Base-by-base conservation (phyloP, 179 eudicot species). In the Corrigiola litoralis region DNA sequence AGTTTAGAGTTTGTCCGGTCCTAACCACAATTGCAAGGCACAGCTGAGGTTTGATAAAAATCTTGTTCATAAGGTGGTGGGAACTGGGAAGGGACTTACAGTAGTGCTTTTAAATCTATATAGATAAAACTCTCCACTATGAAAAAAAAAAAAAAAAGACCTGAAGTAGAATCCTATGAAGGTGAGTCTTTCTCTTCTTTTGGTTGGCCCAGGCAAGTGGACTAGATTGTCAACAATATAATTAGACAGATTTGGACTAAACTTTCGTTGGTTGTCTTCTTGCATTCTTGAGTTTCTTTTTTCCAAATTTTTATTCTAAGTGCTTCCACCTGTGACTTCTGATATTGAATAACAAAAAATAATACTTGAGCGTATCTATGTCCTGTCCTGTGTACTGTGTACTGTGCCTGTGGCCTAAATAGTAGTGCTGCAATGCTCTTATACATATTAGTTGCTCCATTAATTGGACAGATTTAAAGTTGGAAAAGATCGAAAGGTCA, bases 261-360 rank as follows among this genome's bases (percentile, higher is more conserved):
- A 72, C 76, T 82, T 82, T 88, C 77, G 66, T 77, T 77, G 83
- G 83, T 72, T 90, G 95, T 84, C 97, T 72, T 81, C 69, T 74
- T 65, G 67, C 40, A 45, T 61, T 67, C 62, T 75, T 61, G 44
- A 61, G 69, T 59, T 72, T 62, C 13, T 24, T 46, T 49, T 73
- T 70, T 27, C 28, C 53, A 25, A 32, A 2, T 51, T 48, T 50
- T 52, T 53, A 28, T 33, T 37, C 33, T 42, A 37, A 47, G 27
- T 28, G 23, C 20, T 27, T 57, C 37, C 53, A 53, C 51, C 34
- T 50, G 46, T 42, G 53, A 48, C 21, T 50, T 46, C 24, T 57
- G 51, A 27, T 53, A 53, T 21, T 56, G 47, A 47, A 41, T 50
- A 57, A 24, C 47, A 17, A n/a, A n/a, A n/a, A n/a, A n/a, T 32